Evolutionary conservation across 1,139 yeast genomes (phyloP), one percentile per base, ranked within the genome.

Genomic region (Debaryomyces sp.): DNA sequence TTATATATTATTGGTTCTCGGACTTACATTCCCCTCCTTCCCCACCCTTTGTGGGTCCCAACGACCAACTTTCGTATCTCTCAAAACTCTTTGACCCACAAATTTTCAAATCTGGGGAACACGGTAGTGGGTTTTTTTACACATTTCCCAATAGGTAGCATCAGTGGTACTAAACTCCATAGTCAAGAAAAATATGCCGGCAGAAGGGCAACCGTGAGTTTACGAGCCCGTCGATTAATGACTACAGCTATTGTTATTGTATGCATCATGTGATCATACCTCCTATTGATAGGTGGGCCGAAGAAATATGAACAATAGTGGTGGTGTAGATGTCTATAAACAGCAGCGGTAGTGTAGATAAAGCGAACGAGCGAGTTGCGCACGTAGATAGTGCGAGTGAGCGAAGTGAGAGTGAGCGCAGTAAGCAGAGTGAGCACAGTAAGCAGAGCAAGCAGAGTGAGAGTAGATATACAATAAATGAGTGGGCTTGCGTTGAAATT

Each of bases 401-500:
- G 21, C 21, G 30, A 27, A 27, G 12, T 27, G 30, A 24, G 27
- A 27, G 13, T 27, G 13, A 10, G 30, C 12, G 30, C n/a, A 18
- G 21, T 18, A 18, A 18, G 21, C 21, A 24, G 29, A 26, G 29
- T 26, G 29, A n/a, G n/a, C n/a, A n/a, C n/a, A n/a, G n/a, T n/a
- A n/a, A 26, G 29, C 12, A 23, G 9, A 23, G 26, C 26, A 23
- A 8, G 9, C 26, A 8, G 9, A 27, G 30, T 12, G 13, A 27
- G 30, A 27, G 30, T 27, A 32, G n/a, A 32, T 8, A 32, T 18
- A 32, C 35, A 32, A 18, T 18, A 32, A 21, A 76, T 75, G 80
- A 75, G 79, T 63, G 80, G 81, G 41, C 72, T 89, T 38, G 92
- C 95, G 10, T 75, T 89, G 45, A 90, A 90, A 63, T 71, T 90